These are phyloP conservation scores for Fusarium incarnatum DNA, from an alignment of 2,329 filamentous ascomycete species.

Conservation along the genomic window DNA sequence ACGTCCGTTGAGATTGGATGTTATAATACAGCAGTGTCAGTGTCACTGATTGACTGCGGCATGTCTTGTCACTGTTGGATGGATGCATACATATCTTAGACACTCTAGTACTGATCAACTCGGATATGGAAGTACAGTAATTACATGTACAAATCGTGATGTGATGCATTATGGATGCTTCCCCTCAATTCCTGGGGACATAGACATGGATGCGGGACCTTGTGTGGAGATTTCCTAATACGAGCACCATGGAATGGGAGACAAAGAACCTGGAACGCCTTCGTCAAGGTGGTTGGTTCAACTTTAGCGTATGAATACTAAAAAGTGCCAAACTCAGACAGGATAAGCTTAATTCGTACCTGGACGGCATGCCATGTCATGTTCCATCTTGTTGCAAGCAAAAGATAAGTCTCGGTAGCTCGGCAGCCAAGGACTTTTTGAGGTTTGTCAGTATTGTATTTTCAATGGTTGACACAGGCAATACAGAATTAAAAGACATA, in stretches of 20 bases:
- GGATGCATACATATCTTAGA: slow-evolving; percentile 14
- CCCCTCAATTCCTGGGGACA: slow-evolving; percentile 11
- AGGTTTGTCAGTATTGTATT: neutral
- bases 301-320: slow-evolving; percentile 8
- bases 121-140: neutral
- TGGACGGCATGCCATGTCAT: slow-evolving; percentile 2
- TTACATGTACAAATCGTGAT: neutral
- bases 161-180: neutral
- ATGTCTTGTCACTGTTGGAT: neutral
- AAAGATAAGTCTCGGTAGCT: slow-evolving; percentile 7
- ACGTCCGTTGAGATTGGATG: neutral
- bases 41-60: neutral
- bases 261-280: slow-evolving; percentile 16
- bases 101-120: slow-evolving; percentile 1
- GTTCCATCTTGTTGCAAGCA: neutral
- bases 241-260: slow-evolving; percentile 19
- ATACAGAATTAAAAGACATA: no score
- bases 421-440: neutral
- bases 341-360: slow-evolving; percentile 27
- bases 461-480: neutral
- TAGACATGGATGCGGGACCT: neutral
- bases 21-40: neutral
- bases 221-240: slow-evolving; percentile 36
- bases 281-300: slow-evolving; percentile 14
- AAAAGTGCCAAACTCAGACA: slow-evolving; percentile 17